A percentile compares a stretch with the other conserved stretches of the same genome.
Conservation (phyloP, 1,284 basidiomycete species). For the Malassezia sp. region DNA sequence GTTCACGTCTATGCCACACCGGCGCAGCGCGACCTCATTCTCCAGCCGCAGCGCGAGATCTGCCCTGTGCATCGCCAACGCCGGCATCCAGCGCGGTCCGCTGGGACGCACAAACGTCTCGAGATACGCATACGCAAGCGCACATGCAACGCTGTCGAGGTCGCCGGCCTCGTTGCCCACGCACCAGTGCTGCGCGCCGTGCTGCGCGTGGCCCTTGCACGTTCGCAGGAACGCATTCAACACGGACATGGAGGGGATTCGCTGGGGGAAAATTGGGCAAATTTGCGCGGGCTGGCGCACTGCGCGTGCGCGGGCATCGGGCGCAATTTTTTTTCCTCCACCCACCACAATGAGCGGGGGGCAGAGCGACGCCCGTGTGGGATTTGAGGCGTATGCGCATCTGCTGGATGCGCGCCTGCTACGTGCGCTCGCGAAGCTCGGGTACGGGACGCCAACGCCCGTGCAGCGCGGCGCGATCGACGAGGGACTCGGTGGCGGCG, state of each 20-base stretch:
- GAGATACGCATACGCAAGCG: constrained; percentile 21
- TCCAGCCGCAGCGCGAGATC: constrained; percentile 72
- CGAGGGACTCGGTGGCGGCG: constrained; percentile 61
- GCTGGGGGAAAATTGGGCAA: too few relatives aligned
- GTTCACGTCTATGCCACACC: constrained; percentile 36
- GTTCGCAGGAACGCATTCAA: not conserved
- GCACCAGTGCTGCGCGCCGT: constrained; percentile 3
- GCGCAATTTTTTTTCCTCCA: too few relatives aligned
- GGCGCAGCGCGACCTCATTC: constrained; percentile 54
- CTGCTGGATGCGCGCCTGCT: constrained; percentile 65
- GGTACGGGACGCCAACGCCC: constrained; percentile 68
- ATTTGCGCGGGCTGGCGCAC: too few relatives aligned
- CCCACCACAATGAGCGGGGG: too few relatives aligned
- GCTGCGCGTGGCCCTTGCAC: not conserved
- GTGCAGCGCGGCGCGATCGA: constrained; percentile 69
- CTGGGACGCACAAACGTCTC: not conserved
- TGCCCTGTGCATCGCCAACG: constrained; percentile 58
- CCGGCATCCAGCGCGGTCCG: constrained; percentile 51
- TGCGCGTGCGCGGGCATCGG: too few relatives aligned
- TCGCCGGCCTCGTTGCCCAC: constrained; percentile 30
- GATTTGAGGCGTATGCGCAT: constrained; percentile 52
- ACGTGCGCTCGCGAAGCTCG: constrained; percentile 62
- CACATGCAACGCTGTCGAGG: constrained; percentile 22
- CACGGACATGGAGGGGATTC: too few relatives aligned
- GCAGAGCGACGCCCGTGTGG: too few relatives aligned